Evolutionary conservation across 1,139 yeast species (phyloP), one percentile per base, ranked within the genome.

Genomic region (Candida buenavistaensis): DNA sequence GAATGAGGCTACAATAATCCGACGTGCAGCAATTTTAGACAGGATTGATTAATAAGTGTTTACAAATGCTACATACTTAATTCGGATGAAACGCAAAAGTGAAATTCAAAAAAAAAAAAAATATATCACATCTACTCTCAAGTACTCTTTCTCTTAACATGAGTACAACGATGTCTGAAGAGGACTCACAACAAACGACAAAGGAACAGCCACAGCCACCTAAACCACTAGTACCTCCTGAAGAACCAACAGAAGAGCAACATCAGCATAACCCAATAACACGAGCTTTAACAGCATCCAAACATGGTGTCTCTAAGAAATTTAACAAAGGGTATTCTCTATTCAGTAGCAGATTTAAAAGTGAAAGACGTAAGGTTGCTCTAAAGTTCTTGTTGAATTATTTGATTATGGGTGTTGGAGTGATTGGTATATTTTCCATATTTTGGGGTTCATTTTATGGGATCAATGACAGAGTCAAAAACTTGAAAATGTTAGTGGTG

Each of bases 361-460:
- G 29, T 2, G 43, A 59, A 19, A 48, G 72, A 36, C 26, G 33
- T 13, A 14, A 25, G 2, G 32, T 67, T 17, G 32, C 45, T 5
- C 41, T 46, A 26, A 41, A 46, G 14, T 53, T 51, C 38, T 25
- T 44, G 2, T 5, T 32, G 7, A 57, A 47, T 26, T 59, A 57
- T 34, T 16, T 51, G 0, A 13, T 52, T 8, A 57, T 75, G 55
- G 54, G 62, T 6, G 36, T 49, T 8, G 48, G 48, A 28, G 53
- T 65, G 14, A 51, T 68, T 37, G 57, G 53, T 4, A 53, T 65
- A 3, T 63, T 67, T 35, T 58, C 69, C n/a, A 37, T 39, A n/a
- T 69, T 68, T 46, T 69, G 75, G 75, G 75, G 75, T n/a, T 57
- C 74, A 4, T 49, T 55, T 45, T 68, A 53, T 44, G 44, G 54